phyloP scores from a whole-genome alignment of 768 basidiomycete species.

The Leccinum imitatum region DNA sequence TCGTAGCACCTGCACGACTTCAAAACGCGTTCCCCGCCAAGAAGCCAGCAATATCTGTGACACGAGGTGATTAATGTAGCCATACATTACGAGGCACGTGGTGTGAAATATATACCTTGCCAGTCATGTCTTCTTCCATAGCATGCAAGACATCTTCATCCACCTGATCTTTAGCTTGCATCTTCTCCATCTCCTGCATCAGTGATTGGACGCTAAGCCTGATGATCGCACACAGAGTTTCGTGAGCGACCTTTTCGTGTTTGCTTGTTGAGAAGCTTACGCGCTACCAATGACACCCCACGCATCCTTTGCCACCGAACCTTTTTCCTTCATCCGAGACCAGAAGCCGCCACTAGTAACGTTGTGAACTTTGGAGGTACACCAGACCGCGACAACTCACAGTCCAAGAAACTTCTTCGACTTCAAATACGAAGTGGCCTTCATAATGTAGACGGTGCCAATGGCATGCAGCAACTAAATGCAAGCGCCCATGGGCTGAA shows the following conservation, averaged over 20 bases:
- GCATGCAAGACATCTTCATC: conserved; percentile 83
- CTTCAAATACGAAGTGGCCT: conserved; percentile 89
- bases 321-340: conserved; percentile 93
- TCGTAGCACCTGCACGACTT: conserved; percentile 87
- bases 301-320: conserved; percentile 88
- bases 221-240: conserved; percentile 27
- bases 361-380: conserved; percentile 9
- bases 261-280: conserved; percentile 44
- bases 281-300: conserved; percentile 97
- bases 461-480: conserved; percentile 82
- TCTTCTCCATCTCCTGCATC: conserved; percentile 81
- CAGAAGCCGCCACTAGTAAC: conserved; percentile 77
- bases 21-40: conserved; percentile 95
- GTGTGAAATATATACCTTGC: conserved; percentile 57
- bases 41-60: conserved; percentile 88
- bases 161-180: conserved; percentile 86
- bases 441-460: conserved; percentile 89
- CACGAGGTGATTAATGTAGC: neutral
- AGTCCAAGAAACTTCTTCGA: conserved; percentile 89
- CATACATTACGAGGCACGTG: neutral
- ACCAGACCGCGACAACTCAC: conserved; percentile 43
- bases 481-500: conserved; percentile 1
- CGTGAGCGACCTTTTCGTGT: conserved; percentile 63
- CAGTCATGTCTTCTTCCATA: conserved; percentile 90
- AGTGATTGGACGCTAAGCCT: conserved; percentile 29